phyloP scores from a whole-genome alignment of 1,284 basidiomycete species.

The Lignosus rhinocerotis region DNA sequence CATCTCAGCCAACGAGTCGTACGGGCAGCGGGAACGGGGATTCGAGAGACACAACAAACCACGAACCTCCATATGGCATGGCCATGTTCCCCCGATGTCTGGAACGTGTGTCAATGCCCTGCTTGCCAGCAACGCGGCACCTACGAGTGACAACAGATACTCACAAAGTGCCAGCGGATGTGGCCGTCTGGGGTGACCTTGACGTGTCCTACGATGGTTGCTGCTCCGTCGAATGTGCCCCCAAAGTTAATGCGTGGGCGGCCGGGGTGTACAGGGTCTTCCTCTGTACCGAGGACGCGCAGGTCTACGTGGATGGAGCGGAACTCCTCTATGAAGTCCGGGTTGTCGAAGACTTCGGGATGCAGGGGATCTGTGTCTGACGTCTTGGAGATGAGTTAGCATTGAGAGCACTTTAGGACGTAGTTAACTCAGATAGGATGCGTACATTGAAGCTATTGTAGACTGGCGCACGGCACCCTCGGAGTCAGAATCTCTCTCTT shows the following conservation, averaged over 20 bases:
- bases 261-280: constrained; percentile 48
- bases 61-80: constrained; percentile 63
- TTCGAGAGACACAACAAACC: neutral
- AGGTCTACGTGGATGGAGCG: constrained; percentile 50
- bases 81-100: constrained; percentile 60
- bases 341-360: constrained; percentile 47
- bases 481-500: neutral
- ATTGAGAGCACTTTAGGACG: neutral
- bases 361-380: constrained; percentile 39
- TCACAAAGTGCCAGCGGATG: constrained; percentile 65
- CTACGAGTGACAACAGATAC: constrained; percentile 26
- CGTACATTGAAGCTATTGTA: constrained; percentile 51
- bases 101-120: neutral
- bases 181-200: constrained; percentile 56
- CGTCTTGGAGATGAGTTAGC: constrained; percentile 18
- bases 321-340: constrained; percentile 53
- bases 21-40: neutral
- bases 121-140: neutral
- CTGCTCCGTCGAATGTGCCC: constrained; percentile 48
- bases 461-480: constrained; percentile 33
- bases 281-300: constrained; percentile 40
- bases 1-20: neutral
- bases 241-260: constrained; percentile 55
- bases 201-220: constrained; percentile 54
- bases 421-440: neutral